Percentiles rank a stretch among this genome's conserved stretches.
These are phyloP conservation scores for Colletotrichum spinosum DNA, from an alignment of 2,329 filamentous ascomycete species.

Conservation along the genomic window DNA sequence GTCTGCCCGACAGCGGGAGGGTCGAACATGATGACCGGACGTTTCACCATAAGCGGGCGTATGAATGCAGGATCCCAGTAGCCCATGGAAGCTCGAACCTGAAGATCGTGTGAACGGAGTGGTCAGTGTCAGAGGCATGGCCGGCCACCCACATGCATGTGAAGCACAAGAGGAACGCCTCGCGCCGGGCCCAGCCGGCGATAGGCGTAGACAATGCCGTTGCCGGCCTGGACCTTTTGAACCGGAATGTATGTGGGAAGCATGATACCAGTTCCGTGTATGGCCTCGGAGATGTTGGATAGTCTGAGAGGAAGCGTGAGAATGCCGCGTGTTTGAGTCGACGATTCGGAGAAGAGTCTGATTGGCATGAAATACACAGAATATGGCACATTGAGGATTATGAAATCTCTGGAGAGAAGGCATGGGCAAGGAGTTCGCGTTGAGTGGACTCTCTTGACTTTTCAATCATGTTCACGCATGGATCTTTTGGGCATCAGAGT, in stretches of 20 bases:
- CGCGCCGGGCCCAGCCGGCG: conserved; percentile 9
- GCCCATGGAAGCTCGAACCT: conserved; percentile 27
- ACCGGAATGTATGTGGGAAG: conserved; percentile 22
- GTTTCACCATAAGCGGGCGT: conserved; percentile 8
- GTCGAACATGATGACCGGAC: conserved; percentile 32
- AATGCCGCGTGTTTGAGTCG: not conserved
- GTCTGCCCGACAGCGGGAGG: conserved; percentile 23
- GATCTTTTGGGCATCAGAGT: too few species aligned
- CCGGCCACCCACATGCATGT: conserved; percentile 21
- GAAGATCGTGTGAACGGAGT: not conserved
- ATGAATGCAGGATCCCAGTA: conserved; percentile 31
- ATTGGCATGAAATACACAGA: too few species aligned
- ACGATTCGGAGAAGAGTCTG: too few species aligned
- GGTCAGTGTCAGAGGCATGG: not conserved
- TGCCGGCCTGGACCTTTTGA: conserved; percentile 20
- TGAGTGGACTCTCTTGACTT: too few species aligned
- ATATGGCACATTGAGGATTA: too few species aligned
- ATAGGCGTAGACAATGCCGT: conserved; percentile 28
- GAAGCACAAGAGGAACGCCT: conserved; percentile 26
- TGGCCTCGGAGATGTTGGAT: not conserved
- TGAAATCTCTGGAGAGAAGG: too few species aligned
- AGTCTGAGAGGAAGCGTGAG: not conserved
- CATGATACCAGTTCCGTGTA: not conserved
- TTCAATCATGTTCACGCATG: too few species aligned
- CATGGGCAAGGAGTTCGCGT: too few species aligned